A percentile compares a stretch with the other conserved stretches of the same genome.
Evolutionary conservation across 768 basidiomycete species (phyloP).

Genomic region (Xanthoconium purpureum): DNA sequence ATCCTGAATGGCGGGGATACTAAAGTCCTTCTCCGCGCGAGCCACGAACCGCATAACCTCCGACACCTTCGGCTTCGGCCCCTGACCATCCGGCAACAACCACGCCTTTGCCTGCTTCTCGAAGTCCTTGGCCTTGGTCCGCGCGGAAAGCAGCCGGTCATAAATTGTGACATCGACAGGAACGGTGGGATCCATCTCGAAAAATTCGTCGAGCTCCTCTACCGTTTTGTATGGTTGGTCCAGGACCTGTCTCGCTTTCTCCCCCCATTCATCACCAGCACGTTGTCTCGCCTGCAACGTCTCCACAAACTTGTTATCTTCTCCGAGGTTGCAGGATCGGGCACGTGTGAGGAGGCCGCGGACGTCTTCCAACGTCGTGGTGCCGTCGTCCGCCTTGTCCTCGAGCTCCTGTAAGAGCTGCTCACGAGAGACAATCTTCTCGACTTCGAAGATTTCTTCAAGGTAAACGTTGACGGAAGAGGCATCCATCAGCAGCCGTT

Average conservation of each 20-base stretch:
- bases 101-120: conserved; percentile 76
- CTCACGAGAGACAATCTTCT: conserved; percentile 78
- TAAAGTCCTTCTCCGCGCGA: conserved; percentile 75
- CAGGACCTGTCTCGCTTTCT: conserved; percentile 61
- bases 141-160: conserved; percentile 60
- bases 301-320: conserved; percentile 63
- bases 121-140: conserved; percentile 70
- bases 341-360: conserved; percentile 70
- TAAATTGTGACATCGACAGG: conserved; percentile 69
- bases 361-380: conserved; percentile 73
- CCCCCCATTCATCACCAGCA: conserved; percentile 77
- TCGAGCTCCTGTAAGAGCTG: conserved; percentile 75
- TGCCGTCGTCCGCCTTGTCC: conserved; percentile 63
- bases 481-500: conserved; percentile 63
- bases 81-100: conserved; percentile 55
- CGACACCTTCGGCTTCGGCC: conserved; percentile 57
- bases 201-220: conserved; percentile 72
- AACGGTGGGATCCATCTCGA: conserved; percentile 58
- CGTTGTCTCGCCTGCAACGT: conserved; percentile 61
- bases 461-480: conserved; percentile 81
- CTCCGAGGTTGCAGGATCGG: conserved; percentile 58
- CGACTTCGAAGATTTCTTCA: conserved; percentile 73
- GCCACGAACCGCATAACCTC: conserved; percentile 68
- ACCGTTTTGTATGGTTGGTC: conserved; percentile 71
- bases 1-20: conserved; percentile 60